phyloP scores from a whole-genome alignment of 139 green algal genomes.

The Chlorella sp. region DNA sequence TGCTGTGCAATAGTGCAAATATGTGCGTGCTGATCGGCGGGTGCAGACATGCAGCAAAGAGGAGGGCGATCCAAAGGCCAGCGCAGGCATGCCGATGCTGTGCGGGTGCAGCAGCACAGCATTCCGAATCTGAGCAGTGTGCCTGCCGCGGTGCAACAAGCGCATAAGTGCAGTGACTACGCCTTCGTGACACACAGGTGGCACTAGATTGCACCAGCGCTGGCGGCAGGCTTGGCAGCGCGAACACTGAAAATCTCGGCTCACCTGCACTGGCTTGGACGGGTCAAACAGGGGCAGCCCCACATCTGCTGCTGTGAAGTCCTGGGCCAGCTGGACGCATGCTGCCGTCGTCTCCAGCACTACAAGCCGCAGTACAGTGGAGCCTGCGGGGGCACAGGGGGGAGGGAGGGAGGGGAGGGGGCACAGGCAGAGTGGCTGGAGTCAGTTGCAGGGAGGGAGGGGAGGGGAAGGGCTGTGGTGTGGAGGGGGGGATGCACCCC shows the following conservation, averaged over 20 bases:
- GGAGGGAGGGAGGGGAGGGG: neutral
- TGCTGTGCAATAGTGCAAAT: no score
- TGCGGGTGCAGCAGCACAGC: neutral
- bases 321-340: slow-evolving; percentile 17
- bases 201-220: no score
- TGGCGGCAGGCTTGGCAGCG: neutral
- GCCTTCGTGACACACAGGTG: no score
- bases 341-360: slow-evolving; percentile 17
- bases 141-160: no score
- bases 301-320: neutral
- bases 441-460: neutral
- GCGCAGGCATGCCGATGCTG: neutral
- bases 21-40: neutral
- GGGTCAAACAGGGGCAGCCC: neutral
- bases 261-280: slow-evolving; percentile 15
- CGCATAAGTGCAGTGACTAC: no score
- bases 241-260: neutral
- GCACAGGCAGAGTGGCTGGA: neutral
- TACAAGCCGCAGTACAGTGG: slow-evolving; percentile 16
- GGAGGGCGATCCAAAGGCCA: no score
- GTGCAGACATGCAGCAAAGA: neutral
- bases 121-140: no score
- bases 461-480: neutral
- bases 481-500: neutral
- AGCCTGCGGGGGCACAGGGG: slow-evolving; percentile 2